Evolutionary conservation across 352 stramenopile species (phyloP), one percentile per base, ranked within the genome.

Genomic region (Aphanomyces cochlioides): DNA sequence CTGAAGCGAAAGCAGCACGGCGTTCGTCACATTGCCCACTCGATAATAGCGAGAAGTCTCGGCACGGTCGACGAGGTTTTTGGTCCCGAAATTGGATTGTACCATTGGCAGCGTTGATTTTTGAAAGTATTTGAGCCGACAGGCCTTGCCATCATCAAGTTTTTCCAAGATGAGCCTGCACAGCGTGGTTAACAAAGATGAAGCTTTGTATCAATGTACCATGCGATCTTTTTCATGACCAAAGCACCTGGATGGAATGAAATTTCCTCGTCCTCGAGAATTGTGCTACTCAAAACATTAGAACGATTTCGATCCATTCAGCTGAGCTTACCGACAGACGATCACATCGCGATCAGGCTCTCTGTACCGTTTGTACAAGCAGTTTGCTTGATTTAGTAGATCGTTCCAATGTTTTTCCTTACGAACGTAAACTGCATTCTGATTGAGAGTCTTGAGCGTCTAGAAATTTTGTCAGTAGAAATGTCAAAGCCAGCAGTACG

Each of bases 61-160:
- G 10, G 10, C 54, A 7, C 17, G 34, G 19, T 61, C 54, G 5
- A 13, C 28, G 21, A 43, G 19, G 21, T 37, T 61, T 7, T 37
- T 28, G 6, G 54, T 61, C 4, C 54, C 54, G n/a, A 60, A n/a
- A 4, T 40, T 21, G 15, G 64, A 61, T 28, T 70, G 64, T 7
- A 70, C 17, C 64, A 70, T 70, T 7, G 64, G 64, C 4, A 70
- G 28, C 1, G 64, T 70, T 45, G 64, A 45, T 4, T 70, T 70
- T 70, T 70, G 64, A 28, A 54, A 70, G 19, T 61, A 70, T 36
- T 70, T 70, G 48, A 70, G 48, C 7, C 43, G 64, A 21, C 48
- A 70, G 19, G 17, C 43, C 37, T 61, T 61, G 10, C 48, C 54
- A 5, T 1, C 47, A 39, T 53, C 19, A 7, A 54, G 8, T 40